Evolutionary conservation across 805 yeast species (phyloP), one percentile per base, ranked within the genome.

Genomic region (Clavispora fructus): DNA sequence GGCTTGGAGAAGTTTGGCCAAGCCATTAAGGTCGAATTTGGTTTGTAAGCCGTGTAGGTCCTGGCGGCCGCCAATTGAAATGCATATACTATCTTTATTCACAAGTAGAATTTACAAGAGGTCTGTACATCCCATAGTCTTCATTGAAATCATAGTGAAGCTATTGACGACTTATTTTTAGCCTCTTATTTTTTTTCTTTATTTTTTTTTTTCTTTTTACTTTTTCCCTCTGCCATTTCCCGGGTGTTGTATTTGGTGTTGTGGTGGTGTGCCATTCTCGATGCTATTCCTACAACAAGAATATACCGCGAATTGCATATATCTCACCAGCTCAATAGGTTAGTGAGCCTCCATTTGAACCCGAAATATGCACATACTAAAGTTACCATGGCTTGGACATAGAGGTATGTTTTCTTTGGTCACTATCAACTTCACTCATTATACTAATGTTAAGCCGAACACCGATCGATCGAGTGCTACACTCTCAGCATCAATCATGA

Each of bases 401-500:
- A 60, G 55, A 54, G 68, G 75, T 70, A 61, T 35, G 75, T 63
- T 7, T 23, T 8, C 19, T 33, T 19, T n/a, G 9, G 29, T 7
- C 10, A 6, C 17, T 39, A 33, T 14, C n/a, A 9, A 19, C 14
- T 7, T 8, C 26, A 14, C 23, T 40, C 30, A n/a, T 13, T 12
- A 12, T 43, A 67, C 62, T 59, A 43, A 44, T 45, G 40, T 47
- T 30, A 62, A 72, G 97, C 89, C 62, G 97, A 89, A 58, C 81
- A 81, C 55, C 77, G 87, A 49, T 80, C 79, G 54, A 82, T 83
- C 57, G 98, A 92, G 60, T 85, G 95, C 13, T 94, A 90, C 61
- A 82, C 97, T 1, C 78, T 91, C 6, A 81, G 82, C 45, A 83
- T 87, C 4, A 84, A 87, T 51, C 80, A 88, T 0, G 95, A 89